A percentile compares a stretch with the other conserved stretches of the same genome.
phyloP scores from a whole-genome alignment of 2,329 filamentous ascomycete genomes.

The Drechmeria coniospora region DNA sequence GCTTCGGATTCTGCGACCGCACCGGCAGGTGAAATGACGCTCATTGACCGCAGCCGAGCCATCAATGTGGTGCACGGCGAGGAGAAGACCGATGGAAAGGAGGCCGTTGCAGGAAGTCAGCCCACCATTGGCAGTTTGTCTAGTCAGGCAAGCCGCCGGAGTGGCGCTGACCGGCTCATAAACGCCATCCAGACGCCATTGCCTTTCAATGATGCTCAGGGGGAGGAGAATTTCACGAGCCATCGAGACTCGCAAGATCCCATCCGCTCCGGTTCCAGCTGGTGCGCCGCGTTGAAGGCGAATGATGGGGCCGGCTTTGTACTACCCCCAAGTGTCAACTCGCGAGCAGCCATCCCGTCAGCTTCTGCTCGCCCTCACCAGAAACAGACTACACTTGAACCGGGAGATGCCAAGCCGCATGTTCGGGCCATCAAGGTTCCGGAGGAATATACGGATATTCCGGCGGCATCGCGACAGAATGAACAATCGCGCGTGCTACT shows the following conservation, averaged over 20 bases:
- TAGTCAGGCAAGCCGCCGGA: conserved; percentile 33
- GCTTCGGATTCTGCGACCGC: conserved; percentile 11
- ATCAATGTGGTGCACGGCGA: conserved; percentile 7
- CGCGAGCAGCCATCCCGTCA: not conserved
- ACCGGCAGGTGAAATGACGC: conserved; percentile 39
- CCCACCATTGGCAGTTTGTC: conserved; percentile 23
- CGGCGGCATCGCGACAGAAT: conserved; percentile 13
- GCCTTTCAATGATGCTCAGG: conserved; percentile 20
- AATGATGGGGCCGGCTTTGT: too few species aligned
- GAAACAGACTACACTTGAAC: conserved; percentile 15
- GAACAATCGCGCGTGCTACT: conserved; percentile 22
- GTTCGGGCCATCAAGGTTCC: conserved; percentile 32
- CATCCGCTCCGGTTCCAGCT: too few species aligned
- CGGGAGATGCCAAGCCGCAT: conserved; percentile 27
- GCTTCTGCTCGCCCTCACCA: not conserved
- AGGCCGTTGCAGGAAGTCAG: conserved; percentile 9
- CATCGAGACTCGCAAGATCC: conserved; percentile 5
- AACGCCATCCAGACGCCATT: conserved; percentile 53
- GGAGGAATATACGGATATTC: conserved; percentile 26
- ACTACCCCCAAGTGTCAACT: conserved; percentile 6
- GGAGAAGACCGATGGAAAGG: conserved; percentile 4
- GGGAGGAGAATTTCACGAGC: conserved; percentile 12
- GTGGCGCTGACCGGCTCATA: conserved; percentile 56
- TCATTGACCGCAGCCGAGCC: conserved; percentile 34
- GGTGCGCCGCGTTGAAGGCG: too few species aligned